Conservation (phyloP, 2,329 filamentous ascomycete species). For the Trichophyton schoenleinii region DNA sequence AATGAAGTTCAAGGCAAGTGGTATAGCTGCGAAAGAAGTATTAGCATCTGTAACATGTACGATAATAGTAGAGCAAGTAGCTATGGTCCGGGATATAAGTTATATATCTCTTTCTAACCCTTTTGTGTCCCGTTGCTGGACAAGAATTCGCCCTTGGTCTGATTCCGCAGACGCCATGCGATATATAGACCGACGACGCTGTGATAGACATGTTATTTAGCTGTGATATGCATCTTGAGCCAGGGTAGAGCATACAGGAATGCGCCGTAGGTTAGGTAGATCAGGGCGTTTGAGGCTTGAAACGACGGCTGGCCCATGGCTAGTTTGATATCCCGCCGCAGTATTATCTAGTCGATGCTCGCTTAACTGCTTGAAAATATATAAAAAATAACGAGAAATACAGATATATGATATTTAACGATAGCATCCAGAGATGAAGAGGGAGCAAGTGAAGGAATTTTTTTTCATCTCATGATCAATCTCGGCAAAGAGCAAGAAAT, state of each 20-base stretch:
- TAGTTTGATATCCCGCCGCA: neutral
- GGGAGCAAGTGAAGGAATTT: too few species aligned
- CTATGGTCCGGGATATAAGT: neutral
- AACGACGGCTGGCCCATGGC: slow-evolving; percentile 63
- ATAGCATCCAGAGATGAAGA: too few species aligned
- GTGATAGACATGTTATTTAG: slow-evolving; percentile 10
- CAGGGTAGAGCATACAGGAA: slow-evolving; percentile 51
- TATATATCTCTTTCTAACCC: slow-evolving; percentile 43
- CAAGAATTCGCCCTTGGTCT: slow-evolving; percentile 59
- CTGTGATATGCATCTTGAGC: neutral
- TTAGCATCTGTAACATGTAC: neutral
- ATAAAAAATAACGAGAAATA: too few species aligned
- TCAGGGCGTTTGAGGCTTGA: slow-evolving; percentile 67
- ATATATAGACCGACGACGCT: slow-evolving; percentile 52
- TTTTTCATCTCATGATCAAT: too few species aligned
- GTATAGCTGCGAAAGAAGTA: slow-evolving; percentile 45
- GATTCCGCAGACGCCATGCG: slow-evolving; percentile 45
- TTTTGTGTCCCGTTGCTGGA: slow-evolving; percentile 70
- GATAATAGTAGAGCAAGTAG: neutral
- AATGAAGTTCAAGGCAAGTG: slow-evolving; percentile 78
- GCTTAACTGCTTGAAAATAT: too few species aligned
- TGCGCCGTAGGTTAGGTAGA: slow-evolving; percentile 64
- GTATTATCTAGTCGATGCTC: neutral
- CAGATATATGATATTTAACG: too few species aligned
- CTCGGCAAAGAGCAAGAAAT: too few species aligned